These are phyloP conservation scores for Cyanodermella asteris DNA, from an alignment of 2,329 filamentous ascomycete genomes.

Conservation along the genomic window DNA sequence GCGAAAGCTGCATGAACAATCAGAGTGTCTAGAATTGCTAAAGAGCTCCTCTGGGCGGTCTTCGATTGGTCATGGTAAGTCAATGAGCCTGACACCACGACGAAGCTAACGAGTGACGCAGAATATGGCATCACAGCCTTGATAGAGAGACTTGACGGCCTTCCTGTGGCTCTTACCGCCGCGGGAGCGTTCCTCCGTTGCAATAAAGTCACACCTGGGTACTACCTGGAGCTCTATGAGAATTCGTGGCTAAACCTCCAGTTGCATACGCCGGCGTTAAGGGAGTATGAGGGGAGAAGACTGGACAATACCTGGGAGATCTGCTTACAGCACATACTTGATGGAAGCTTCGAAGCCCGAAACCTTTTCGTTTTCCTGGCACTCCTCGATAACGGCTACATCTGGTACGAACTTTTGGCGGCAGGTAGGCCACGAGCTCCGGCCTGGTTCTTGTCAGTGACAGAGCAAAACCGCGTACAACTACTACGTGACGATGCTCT, in stretches of 20 bases:
- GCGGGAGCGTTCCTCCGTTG: constrained; percentile 23
- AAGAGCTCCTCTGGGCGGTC: no score
- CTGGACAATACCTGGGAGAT: constrained; percentile 18
- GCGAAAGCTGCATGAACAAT: constrained; percentile 12
- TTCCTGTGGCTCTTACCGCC: constrained; percentile 25
- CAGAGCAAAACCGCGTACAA: constrained; percentile 8
- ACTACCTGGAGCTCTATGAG: constrained; percentile 21
- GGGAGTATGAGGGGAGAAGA: constrained; percentile 13
- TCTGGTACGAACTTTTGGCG: constrained; percentile 24
- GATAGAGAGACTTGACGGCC: constrained; percentile 18
- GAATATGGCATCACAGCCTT: no score
- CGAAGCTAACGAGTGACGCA: no score
- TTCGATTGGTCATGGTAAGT: no score
- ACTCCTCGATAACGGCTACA: constrained; percentile 20
- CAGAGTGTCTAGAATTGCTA: no score
- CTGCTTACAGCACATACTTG: constrained; percentile 9
- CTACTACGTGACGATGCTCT: no score
- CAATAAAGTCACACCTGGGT: constrained; percentile 14
- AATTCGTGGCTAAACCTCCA: constrained; percentile 18
- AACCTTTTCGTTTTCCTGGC: constrained; percentile 16
- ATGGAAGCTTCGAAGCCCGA: constrained; percentile 8
- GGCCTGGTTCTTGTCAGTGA: constrained; percentile 10
- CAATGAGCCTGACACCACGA: no score
- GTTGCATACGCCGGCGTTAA: constrained; percentile 11
- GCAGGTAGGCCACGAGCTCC: constrained; percentile 5